A percentile compares a stretch with the other conserved stretches of the same genome.
phyloP scores from a whole-genome alignment of 2,329 filamentous ascomycete genomes.

The Pezicula carpinea region DNA sequence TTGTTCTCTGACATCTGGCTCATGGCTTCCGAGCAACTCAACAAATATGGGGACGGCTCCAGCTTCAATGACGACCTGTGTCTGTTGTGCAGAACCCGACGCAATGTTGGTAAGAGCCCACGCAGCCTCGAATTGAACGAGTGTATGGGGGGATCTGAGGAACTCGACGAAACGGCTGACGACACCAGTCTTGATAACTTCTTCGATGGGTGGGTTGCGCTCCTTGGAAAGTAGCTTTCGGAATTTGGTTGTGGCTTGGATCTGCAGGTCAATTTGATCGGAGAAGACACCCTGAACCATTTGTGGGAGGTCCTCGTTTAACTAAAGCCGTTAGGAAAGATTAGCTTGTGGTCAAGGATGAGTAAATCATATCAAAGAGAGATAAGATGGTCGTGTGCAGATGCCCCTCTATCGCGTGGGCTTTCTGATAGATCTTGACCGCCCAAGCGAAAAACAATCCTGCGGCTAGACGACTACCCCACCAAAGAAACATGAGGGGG shows the following conservation, averaged over 20 bases:
- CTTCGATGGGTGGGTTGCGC: conserved; percentile 97
- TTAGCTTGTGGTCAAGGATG: conserved; percentile 16
- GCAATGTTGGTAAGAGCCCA: conserved; percentile 99
- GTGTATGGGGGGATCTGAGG: conserved; percentile 91
- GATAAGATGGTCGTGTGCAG: conserved; percentile 5
- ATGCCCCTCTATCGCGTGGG: conserved; percentile 2
- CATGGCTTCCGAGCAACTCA: conserved; percentile 88
- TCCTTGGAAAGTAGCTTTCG: conserved; percentile 97
- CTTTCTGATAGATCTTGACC: conserved; percentile 4
- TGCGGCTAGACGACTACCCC: conserved; percentile 22
- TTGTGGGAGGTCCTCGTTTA: conserved; percentile 95
- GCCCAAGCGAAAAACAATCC: conserved; percentile 24
- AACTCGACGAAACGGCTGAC: conserved; percentile 98
- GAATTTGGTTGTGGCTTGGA: conserved; percentile 97
- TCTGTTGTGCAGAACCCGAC: conserved; percentile 93
- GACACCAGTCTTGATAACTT: conserved; percentile 98
- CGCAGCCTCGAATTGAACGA: conserved; percentile 98
- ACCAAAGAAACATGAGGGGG: conserved; percentile 18
- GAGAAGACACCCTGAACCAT: conserved; percentile 99
- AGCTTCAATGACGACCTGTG: conserved; percentile 97
- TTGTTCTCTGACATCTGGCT: conserved; percentile 96
- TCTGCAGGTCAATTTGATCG: conserved; percentile 96
- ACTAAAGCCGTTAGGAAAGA: conserved; percentile 43
- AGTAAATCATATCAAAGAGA: conserved; percentile 3
- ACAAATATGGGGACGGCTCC: conserved; percentile 98